Percentiles rank a stretch among this genome's conserved stretches.
phyloP scores from a whole-genome alignment of 2,329 filamentous ascomycete genomes.

The Calonectria leucothoes region DNA sequence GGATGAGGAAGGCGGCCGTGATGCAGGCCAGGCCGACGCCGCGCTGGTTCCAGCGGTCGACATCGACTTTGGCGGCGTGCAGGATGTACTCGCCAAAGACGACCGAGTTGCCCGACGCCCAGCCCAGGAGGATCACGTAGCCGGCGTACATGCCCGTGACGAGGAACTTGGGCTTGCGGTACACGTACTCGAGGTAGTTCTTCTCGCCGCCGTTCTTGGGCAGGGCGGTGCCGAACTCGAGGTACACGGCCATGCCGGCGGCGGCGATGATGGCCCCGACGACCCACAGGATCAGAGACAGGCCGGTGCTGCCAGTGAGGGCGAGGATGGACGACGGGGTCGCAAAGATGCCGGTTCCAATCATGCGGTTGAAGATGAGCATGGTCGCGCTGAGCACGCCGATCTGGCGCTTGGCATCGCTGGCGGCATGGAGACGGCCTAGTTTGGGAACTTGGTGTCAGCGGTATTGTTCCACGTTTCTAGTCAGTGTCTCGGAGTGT shows the following conservation, averaged over 20 bases:
- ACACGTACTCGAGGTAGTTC: conserved; percentile 75
- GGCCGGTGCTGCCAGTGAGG: conserved; percentile 70
- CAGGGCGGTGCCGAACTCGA: conserved; percentile 74
- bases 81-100: conserved; percentile 79
- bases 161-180: conserved; percentile 69
- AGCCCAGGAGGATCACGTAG: conserved; percentile 73
- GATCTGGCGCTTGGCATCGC: conserved; percentile 65
- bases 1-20: conserved; percentile 73
- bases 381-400: conserved; percentile 66
- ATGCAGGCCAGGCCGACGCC: conserved; percentile 75
- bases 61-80: conserved; percentile 71
- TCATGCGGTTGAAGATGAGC: conserved; percentile 74
- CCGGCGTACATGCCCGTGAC: conserved; percentile 70
- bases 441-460: not conserved
- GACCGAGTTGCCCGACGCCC: conserved; percentile 75
- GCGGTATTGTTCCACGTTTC: not conserved
- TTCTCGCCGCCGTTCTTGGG: conserved; percentile 75
- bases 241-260: conserved; percentile 72
- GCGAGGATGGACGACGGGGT: conserved; percentile 69
- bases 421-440: conserved; percentile 52
- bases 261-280: conserved; percentile 70
- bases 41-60: conserved; percentile 75
- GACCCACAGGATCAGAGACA: conserved; percentile 73
- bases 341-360: conserved; percentile 75
- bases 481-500: not conserved